Evolutionary conservation across 345 rosid species (phyloP), one percentile per base, ranked within the genome.

Genomic region (Odontarrhena argentea): DNA sequence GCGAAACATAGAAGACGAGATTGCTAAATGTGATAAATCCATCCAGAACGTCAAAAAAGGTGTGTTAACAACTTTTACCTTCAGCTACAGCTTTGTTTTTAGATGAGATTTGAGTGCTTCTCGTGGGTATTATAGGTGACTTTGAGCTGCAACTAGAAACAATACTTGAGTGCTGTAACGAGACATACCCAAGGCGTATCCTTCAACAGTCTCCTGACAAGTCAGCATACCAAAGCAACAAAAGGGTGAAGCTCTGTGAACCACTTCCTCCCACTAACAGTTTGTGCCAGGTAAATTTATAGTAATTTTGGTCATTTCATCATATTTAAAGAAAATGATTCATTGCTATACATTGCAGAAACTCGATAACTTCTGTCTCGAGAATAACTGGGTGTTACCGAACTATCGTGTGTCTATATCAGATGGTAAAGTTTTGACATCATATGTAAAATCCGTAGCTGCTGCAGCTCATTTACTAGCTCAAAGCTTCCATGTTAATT

Each of bases 341-440:
- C 37, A 36, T 44, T 45, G 34, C 13, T 12, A 44, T 59, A 54
- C 41, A 40, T 72, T 12, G 65, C 85, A 91, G 97, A 84, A 73
- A 77, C 61, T 91, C 64, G 96, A 91, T 80, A 67, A 44, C 50
- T 43, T 85, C 44, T 91, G 93, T 54, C 34, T 51, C 5, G 43
- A 65, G 67, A 85, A 81, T 59, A 74, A 76, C 34, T 88, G 96
- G 97, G 74, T 76, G 46, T 62, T 84, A 73, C 93, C 96, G 38
- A 76, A 78, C 49, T 88, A 86, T 71, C 75, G 50, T 4, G 74
- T 86, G 7, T 75, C 74, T n/a, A 14, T 70, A 12, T 76, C 55
- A 44, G 78, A 88, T 45, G 89, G 97, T 91, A 81, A 81, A 77
- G 69, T 46, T 24, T 62, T 45, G n/a, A 35, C 71, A 55, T 58